Base-by-base conservation (phyloP, 345 rosid species). In the Pseudoturritis turrita region DNA sequence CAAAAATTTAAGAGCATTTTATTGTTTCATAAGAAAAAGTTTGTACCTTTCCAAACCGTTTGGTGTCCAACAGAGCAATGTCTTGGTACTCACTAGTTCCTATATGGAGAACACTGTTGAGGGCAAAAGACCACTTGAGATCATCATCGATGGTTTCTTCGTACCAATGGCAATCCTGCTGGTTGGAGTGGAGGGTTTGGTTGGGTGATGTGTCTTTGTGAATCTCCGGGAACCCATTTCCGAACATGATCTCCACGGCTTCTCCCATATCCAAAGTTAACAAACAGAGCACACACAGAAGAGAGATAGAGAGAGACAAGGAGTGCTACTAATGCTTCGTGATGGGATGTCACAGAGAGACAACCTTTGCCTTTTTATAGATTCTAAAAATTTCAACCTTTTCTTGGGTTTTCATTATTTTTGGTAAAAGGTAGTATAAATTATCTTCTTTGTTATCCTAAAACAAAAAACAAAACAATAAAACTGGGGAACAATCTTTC, bases 121-220 rank as follows among this genome's bases (percentile, higher is more conserved):
- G 76, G 45, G 92, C 91, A 74, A 91, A 94, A 14, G 95, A 91
- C 98, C 98, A 94, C 61, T 89, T 91, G 80, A 94, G 95, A 79
- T 94, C 86, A 19, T 86, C 92, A 62, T 91, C 95, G 26, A 94
- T 83, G 72, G 80, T 71, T 77, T 91, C 97, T 75, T 94, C 98
- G 5, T 77, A 94, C 98, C 98, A 94, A 47, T 75, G 61, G 45
- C 84, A 76, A 2, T 83, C 81, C 19, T 63, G 78, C 56, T 64
- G 81, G 50, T 65, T 78, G 14, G 77, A 41, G 36, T 19, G 49
- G 46, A 72, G 56, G 59, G 61, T 65, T 50, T 80, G 81, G 46
- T 46, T 77, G n/a, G 72, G 72, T 56, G 67, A n/a, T 0, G 76
- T 76, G 47, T 79, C 86, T 59, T 76, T 81, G 76, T 79, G 81